Conservation (phyloP, 495 filamentous ascomycete species). For the Neurospora sp. region DNA sequence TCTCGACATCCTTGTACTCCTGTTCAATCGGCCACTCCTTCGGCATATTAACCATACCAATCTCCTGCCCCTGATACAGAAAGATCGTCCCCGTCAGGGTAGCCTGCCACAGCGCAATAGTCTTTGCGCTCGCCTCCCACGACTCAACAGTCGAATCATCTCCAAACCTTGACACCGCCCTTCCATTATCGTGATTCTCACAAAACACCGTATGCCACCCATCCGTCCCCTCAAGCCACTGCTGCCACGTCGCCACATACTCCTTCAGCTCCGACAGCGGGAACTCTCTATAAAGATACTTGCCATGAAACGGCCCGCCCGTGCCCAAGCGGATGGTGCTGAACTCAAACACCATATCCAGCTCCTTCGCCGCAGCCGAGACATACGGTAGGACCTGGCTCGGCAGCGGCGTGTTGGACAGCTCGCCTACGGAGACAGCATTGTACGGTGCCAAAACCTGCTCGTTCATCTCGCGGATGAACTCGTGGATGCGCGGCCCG, state of each 20-base stretch:
- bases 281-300: slow-evolving; percentile 11
- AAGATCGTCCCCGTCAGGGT: slow-evolving; percentile 32
- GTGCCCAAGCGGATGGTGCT: slow-evolving; percentile 47
- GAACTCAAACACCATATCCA: slow-evolving; percentile 63
- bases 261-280: slow-evolving; percentile 43
- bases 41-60: slow-evolving; percentile 61
- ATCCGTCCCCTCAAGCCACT: slow-evolving; percentile 46
- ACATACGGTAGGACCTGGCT: slow-evolving; percentile 47
- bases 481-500: slow-evolving; percentile 54
- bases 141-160: slow-evolving; percentile 36
- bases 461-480: slow-evolving; percentile 42
- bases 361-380: slow-evolving; percentile 40
- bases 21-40: slow-evolving; percentile 41
- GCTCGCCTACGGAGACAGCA: slow-evolving; percentile 55
- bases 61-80: slow-evolving; percentile 63
- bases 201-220: slow-evolving; percentile 61
- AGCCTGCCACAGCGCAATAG: slow-evolving; percentile 49
- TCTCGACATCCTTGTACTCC: slow-evolving; percentile 59
- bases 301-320: slow-evolving; percentile 20
- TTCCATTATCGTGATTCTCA: slow-evolving; percentile 58
- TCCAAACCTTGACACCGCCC: slow-evolving; percentile 47
- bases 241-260: slow-evolving; percentile 48
- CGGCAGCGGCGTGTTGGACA: slow-evolving; percentile 44
- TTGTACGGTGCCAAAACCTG: slow-evolving; percentile 49
- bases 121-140: slow-evolving; percentile 44